A percentile compares a stretch with the other conserved stretches of the same genome.
These are phyloP conservation scores for Schizosaccharomyces japonicus DNA, from an alignment of 805 yeast genomes.

Conservation along the genomic window DNA sequence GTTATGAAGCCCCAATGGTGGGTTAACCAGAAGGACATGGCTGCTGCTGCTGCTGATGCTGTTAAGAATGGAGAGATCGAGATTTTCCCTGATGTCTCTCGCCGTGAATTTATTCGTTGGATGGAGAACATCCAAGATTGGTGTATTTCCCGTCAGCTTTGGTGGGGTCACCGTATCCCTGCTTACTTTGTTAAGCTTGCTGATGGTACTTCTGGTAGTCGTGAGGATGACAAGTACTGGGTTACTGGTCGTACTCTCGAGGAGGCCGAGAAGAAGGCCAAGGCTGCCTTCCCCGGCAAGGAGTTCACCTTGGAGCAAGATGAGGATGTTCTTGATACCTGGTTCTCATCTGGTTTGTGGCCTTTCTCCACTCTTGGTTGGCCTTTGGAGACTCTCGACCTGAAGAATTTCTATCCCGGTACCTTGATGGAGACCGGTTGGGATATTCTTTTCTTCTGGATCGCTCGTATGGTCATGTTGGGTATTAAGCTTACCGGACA, in stretches of 20 bases:
- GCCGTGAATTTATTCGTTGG: conserved; percentile 88
- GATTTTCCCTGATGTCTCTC: conserved; percentile 71
- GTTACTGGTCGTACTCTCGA: conserved; percentile 63
- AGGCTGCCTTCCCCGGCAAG: conserved; percentile 40
- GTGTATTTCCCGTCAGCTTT: conserved; percentile 86
- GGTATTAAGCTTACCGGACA: conserved; percentile 76
- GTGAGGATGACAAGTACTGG: conserved; percentile 55
- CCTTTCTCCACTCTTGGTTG: conserved; percentile 91
- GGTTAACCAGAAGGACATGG: conserved; percentile 81
- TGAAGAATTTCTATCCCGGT: conserved; percentile 66
- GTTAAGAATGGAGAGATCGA: conserved; percentile 60
- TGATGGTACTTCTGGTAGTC: conserved; percentile 42
- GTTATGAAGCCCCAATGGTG: conserved; percentile 97
- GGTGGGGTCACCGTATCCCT: conserved; percentile 99
- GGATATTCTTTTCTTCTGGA: conserved; percentile 99
- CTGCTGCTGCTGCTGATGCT: conserved; percentile 62
- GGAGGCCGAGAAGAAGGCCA: conserved; percentile 72
- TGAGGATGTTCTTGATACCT: conserved; percentile 93
- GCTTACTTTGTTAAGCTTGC: conserved; percentile 56
- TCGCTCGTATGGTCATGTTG: conserved; percentile 79
- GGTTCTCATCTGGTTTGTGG: conserved; percentile 98
- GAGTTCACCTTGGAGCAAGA: conserved; percentile 70
- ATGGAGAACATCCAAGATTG: conserved; percentile 89
- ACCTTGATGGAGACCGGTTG: conserved; percentile 94
- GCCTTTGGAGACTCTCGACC: conserved; percentile 58